phyloP scores from a whole-genome alignment of 2,329 filamentous ascomycete genomes.

The Sarocladium brachiariae region DNA sequence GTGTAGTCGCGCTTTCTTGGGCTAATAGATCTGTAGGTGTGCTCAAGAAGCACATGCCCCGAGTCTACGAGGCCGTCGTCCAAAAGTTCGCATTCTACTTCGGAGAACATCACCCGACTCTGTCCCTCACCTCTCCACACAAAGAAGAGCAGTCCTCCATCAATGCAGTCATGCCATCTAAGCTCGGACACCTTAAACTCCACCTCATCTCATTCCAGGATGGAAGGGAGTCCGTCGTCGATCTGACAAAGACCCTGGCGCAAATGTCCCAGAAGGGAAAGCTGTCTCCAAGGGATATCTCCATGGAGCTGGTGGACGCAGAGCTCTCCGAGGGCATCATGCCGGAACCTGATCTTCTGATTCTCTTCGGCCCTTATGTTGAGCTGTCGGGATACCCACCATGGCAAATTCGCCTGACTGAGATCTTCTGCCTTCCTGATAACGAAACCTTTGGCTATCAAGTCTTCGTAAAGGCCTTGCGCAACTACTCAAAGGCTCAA shows the following conservation, averaged over 20 bases:
- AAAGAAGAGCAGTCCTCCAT: slow-evolving; percentile 28
- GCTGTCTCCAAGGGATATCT: slow-evolving; percentile 74
- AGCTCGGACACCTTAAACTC: slow-evolving; percentile 44
- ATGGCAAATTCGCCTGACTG: slow-evolving; percentile 90
- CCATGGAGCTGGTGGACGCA: slow-evolving; percentile 76
- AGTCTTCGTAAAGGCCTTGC: slow-evolving; percentile 78
- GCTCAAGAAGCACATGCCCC: slow-evolving; percentile 82
- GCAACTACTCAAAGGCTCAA: slow-evolving; percentile 78
- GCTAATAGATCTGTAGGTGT: slow-evolving; percentile 51
- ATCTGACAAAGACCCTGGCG: slow-evolving; percentile 86
- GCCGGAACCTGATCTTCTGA: slow-evolving; percentile 80
- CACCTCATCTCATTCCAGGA: slow-evolving; percentile 83
- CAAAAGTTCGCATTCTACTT: slow-evolving; percentile 84
- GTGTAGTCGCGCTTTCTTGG: not conserved
- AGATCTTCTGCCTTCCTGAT: slow-evolving; percentile 78
- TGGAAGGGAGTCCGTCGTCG: slow-evolving; percentile 87
- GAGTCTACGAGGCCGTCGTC: slow-evolving; percentile 71
- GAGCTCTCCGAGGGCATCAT: slow-evolving; percentile 77
- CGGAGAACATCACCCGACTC: slow-evolving; percentile 62
- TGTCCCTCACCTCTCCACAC: slow-evolving; percentile 49
- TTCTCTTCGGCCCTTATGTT: slow-evolving; percentile 79
- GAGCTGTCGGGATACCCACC: slow-evolving; percentile 88
- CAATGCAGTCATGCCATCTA: slow-evolving; percentile 18
- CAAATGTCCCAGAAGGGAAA: slow-evolving; percentile 93
- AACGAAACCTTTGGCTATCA: slow-evolving; percentile 87